These are phyloP conservation scores for Pyrus communis DNA, from an alignment of 306 rosid genomes.

Conservation along the genomic window DNA sequence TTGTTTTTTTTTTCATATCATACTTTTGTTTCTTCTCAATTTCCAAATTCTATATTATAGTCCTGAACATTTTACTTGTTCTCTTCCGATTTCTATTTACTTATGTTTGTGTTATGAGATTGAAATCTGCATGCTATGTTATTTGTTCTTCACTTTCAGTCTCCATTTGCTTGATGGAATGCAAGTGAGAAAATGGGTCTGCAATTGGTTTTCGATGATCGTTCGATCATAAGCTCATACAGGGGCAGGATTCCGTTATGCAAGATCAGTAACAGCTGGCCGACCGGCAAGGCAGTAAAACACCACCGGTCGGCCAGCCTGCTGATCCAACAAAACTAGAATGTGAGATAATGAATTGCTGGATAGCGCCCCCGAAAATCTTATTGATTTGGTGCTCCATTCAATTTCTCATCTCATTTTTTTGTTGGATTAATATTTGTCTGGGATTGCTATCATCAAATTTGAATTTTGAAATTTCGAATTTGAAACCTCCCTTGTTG, in stretches of 20 bases:
- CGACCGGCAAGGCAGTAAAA: too few relatives aligned
- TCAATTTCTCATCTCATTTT: slow-evolving; percentile 4
- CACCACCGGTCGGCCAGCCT: too few relatives aligned
- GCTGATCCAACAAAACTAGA: not conserved
- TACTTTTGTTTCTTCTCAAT: slow-evolving; percentile 45
- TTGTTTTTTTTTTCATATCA: slow-evolving; percentile 14
- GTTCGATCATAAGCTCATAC: not conserved
- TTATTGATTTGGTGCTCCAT: not conserved
- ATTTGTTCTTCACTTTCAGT: not conserved
- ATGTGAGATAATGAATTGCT: not conserved
- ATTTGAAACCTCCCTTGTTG: not conserved
- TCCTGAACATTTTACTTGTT: slow-evolving; percentile 59
- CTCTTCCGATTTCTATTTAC: slow-evolving; percentile 4
- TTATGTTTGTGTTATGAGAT: not conserved
- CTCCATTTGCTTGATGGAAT: not conserved
- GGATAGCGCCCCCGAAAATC: slow-evolving; percentile 18
- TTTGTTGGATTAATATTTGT: slow-evolving; percentile 15
- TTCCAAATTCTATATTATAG: slow-evolving; percentile 49
- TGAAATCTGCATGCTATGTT: not conserved
- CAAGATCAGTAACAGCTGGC: too few relatives aligned
- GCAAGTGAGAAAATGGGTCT: not conserved
- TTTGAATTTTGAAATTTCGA: slow-evolving; percentile 11
- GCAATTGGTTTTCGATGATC: not conserved
- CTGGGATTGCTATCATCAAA: slow-evolving; percentile 5
- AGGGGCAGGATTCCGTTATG: too few relatives aligned